Conservation (phyloP, 768 basidiomycete genomes). For the Boletus coccyginus region DNA sequence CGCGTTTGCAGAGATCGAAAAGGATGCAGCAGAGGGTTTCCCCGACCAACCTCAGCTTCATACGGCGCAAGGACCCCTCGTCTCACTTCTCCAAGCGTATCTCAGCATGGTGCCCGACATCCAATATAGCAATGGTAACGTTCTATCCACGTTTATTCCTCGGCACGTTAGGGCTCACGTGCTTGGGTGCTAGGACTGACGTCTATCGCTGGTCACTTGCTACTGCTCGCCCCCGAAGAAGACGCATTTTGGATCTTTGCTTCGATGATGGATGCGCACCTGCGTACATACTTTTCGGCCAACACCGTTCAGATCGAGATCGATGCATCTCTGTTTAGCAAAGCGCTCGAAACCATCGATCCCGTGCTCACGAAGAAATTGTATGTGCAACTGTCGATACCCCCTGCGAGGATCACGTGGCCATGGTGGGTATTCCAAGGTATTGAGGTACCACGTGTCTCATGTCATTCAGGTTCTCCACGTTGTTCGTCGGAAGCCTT, state of each 20-base stretch:
- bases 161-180: neutral
- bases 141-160: neutral
- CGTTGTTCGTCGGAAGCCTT: slow-evolving; percentile 65
- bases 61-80: slow-evolving; percentile 53
- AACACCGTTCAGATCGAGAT: slow-evolving; percentile 67
- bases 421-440: slow-evolving; percentile 48
- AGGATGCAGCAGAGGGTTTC: slow-evolving; percentile 55
- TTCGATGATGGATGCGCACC: slow-evolving; percentile 79
- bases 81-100: slow-evolving; percentile 67
- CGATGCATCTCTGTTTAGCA: slow-evolving; percentile 68
- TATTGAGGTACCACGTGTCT: neutral
- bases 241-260: slow-evolving; percentile 92
- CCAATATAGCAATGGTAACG: slow-evolving; percentile 59
- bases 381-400: slow-evolving; percentile 60
- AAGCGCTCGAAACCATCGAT: slow-evolving; percentile 66
- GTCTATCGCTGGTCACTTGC: slow-evolving; percentile 66
- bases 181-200: slow-evolving; percentile 50
- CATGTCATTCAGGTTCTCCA: slow-evolving; percentile 55
- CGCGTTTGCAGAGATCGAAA: slow-evolving; percentile 52
- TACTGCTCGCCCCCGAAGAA: slow-evolving; percentile 78
- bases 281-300: slow-evolving; percentile 74
- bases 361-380: slow-evolving; percentile 60
- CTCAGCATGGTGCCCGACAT: slow-evolving; percentile 85
- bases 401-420: slow-evolving; percentile 54
- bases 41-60: slow-evolving; percentile 57